Conservation (phyloP, 2,329 filamentous ascomycete species). For the Grosmannia huntii region DNA sequence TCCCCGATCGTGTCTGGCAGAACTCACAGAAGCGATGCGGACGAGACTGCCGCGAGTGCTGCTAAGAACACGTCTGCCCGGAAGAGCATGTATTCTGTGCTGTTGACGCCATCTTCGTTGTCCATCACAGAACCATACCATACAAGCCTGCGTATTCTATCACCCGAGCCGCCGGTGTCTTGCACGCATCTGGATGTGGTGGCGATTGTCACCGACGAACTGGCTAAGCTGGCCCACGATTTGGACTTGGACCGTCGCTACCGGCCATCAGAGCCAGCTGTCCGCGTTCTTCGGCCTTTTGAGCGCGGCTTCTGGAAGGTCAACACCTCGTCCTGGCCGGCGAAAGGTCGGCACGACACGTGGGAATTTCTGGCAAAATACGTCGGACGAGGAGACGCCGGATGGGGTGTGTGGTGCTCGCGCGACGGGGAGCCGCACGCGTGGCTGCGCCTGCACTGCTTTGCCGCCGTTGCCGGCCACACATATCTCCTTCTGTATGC, state of each 20-base stretch:
- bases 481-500: slow-evolving; percentile 65
- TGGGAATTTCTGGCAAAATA: slow-evolving; percentile 52
- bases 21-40: not conserved
- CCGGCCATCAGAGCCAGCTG: slow-evolving; percentile 26
- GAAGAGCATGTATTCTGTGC: not conserved
- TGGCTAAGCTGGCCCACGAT: slow-evolving; percentile 39
- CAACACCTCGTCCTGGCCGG: slow-evolving; percentile 41
- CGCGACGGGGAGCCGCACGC: slow-evolving; percentile 27
- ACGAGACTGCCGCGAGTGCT: not conserved
- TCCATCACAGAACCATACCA: not conserved
- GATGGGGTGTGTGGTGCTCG: slow-evolving; percentile 54
- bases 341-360: slow-evolving; percentile 32
- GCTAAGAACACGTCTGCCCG: not conserved
- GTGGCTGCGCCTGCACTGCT: slow-evolving; percentile 59
- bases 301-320: slow-evolving; percentile 74
- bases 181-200: slow-evolving; percentile 26
- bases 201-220: slow-evolving; percentile 42
- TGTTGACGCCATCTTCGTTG: not conserved
- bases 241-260: slow-evolving; percentile 40
- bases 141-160: slow-evolving; percentile 31
- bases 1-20: not conserved
- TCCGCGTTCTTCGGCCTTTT: slow-evolving; percentile 36
- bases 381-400: slow-evolving; percentile 43
- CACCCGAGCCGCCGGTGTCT: slow-evolving; percentile 40
- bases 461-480: slow-evolving; percentile 60